Conservation (phyloP, 108 stramenopile species). For the Nitzschia sp. region DNA sequence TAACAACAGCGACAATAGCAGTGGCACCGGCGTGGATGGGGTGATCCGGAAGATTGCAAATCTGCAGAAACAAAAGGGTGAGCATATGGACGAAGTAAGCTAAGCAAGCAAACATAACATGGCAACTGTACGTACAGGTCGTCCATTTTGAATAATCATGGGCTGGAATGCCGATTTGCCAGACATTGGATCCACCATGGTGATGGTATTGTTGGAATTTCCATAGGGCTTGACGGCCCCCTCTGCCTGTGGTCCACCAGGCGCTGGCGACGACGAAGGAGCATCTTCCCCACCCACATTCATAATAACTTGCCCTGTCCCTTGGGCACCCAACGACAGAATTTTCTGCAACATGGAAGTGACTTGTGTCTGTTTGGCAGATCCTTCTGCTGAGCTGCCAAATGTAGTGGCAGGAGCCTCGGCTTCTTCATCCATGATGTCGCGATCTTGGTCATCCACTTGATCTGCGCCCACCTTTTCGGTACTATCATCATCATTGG, state of each 20-base stretch:
- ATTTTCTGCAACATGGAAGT: constrained; percentile 41
- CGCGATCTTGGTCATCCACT: constrained; percentile 37
- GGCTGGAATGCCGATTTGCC: constrained; percentile 17
- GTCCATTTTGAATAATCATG: constrained; percentile 44
- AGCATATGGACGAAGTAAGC: neutral
- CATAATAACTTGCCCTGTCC: constrained; percentile 5
- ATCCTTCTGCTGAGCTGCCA: neutral
- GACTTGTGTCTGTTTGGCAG: constrained; percentile 4
- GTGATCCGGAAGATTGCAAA: constrained; percentile 90
- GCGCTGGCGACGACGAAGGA: too few relatives aligned
- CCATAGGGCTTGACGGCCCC: neutral
- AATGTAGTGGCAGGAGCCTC: constrained; percentile 2
- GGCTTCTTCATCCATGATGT: constrained; percentile 31
- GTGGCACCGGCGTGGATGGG: constrained; percentile 95
- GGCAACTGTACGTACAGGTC: constrained; percentile 32
- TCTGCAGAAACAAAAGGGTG: constrained; percentile 24
- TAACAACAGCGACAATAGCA: constrained; percentile 82
- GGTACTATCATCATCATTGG: constrained; percentile 45
- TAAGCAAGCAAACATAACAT: neutral
- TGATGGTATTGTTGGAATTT: neutral
- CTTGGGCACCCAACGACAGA: constrained; percentile 25
- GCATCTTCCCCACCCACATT: constrained; percentile 5
- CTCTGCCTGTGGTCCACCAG: too few relatives aligned
- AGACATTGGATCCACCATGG: neutral
- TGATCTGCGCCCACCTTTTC: constrained; percentile 46